phyloP scores from a whole-genome alignment of 208 protist species.

The Tetramitus jugosus region DNA sequence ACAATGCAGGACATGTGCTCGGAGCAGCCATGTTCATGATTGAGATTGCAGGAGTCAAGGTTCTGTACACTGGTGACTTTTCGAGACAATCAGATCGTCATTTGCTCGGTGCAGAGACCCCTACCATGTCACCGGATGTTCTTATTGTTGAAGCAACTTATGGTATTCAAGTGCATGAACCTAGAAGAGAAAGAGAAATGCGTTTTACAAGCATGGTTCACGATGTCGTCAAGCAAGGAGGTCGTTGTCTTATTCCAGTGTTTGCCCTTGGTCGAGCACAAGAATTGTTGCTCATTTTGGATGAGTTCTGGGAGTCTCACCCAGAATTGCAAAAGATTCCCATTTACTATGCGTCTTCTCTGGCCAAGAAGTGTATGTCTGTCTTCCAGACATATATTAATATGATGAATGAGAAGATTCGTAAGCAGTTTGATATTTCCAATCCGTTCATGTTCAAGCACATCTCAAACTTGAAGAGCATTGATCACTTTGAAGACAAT shows the following conservation, averaged over 20 bases:
- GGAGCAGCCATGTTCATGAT: constrained; percentile 96
- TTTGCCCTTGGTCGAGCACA: constrained; percentile 96
- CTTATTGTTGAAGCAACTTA: constrained; percentile 97
- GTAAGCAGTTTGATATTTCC: constrained; percentile 62
- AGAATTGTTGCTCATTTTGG: constrained; percentile 95
- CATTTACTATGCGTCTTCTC: constrained; percentile 95
- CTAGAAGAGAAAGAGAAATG: constrained; percentile 82
- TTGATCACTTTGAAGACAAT: constrained; percentile 43
- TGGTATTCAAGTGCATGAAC: constrained; percentile 88
- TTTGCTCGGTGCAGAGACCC: constrained; percentile 91
- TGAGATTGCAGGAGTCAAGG: constrained; percentile 89
- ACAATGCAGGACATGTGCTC: constrained; percentile 94
- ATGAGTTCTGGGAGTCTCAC: constrained; percentile 95
- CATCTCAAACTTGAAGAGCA: constrained; percentile 74
- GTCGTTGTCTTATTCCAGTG: constrained; percentile 93
- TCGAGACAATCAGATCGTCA: constrained; percentile 93
- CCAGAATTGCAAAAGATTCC: constrained; percentile 91
- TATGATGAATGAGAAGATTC: constrained; percentile 93
- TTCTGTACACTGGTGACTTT: constrained; percentile 98
- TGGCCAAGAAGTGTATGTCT: constrained; percentile 94
- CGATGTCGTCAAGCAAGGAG: constrained; percentile 80
- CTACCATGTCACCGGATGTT: constrained; percentile 81
- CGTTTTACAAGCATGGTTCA: constrained; percentile 82
- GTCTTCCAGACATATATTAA: constrained; percentile 94
- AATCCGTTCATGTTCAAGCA: constrained; percentile 97